Evolutionary conservation across 768 basidiomycete species (phyloP), one percentile per base, ranked within the genome.

Genomic region (Phylloporus sp.): DNA sequence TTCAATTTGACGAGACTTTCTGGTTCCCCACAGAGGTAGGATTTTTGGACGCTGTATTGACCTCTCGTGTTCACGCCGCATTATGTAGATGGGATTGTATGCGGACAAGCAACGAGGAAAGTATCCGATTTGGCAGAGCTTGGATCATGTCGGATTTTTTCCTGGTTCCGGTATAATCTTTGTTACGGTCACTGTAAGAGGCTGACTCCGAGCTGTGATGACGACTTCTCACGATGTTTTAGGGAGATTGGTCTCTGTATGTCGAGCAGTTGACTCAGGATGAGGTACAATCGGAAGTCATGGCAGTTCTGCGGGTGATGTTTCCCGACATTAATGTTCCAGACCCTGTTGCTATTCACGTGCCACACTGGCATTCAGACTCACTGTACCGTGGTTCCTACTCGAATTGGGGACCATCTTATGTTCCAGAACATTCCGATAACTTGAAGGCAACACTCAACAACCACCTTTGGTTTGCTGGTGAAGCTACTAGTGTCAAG

Each of bases 371-470:
- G 85, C 53, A 69, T 37, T 60, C 62, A 11, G 71, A 84, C 56
- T 73, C 75, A 3, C 64, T 76, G 27, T 67, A 45, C 49, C 54
- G 59, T 0, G 65, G 64, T 5, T 78, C 81, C 4, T 86, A 81
- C 53, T 80, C 79, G 18, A 86, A 84, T 49, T 86, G 82, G 82
- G 83, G 82, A 0, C 71, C 84, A 1, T 72, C 79, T 4, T 83
- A 82, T 52, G 61, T 77, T 9, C 71, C 69, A 13, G 66, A 62
- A 9, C 79, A 82, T 42, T 70, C 78, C n/a, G 65, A 74, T 21
- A 81, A 84, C 55, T 55, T 84, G 38, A 71, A 76, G 46, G 77
- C 79, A 6, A 80, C 77, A 17, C 67, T 84, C 15, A 66, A 65
- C 5, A 51, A 63, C 28, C 67, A 71, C 9, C 67, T 84, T 15